A percentile compares a stretch with the other conserved stretches of the same genome.
Evolutionary conservation across 208 protist genomes (phyloP).

Genomic region (Angomonas desouzai): DNA sequence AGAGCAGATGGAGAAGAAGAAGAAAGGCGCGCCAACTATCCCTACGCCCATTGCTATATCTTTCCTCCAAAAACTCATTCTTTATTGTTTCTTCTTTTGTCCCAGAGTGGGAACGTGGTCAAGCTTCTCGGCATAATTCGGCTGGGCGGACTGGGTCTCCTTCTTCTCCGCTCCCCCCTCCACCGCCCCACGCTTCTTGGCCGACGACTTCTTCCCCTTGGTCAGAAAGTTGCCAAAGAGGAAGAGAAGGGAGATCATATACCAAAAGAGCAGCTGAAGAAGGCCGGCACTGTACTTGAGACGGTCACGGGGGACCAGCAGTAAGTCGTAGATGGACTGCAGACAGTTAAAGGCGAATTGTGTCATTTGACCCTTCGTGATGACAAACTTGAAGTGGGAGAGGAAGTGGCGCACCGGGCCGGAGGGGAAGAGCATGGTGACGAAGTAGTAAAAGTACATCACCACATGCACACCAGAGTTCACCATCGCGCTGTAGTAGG

Average conservation of each 20-base stretch:
- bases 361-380: slow-evolving; percentile 73
- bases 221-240: slow-evolving; percentile 76
- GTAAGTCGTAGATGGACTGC: slow-evolving; percentile 66
- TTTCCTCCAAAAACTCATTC: too few relatives aligned
- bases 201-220: slow-evolving; percentile 30
- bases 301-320: slow-evolving; percentile 35
- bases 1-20: too few relatives aligned
- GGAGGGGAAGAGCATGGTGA: slow-evolving; percentile 51
- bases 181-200: slow-evolving; percentile 9
- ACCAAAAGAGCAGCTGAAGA: slow-evolving; percentile 62
- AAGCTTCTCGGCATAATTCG: too few relatives aligned
- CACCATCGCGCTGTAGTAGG: slow-evolving; percentile 78
- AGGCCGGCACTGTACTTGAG: slow-evolving; percentile 49
- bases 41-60: too few relatives aligned
- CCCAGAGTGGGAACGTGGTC: too few relatives aligned
- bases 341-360: slow-evolving; percentile 70
- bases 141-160: too few relatives aligned
- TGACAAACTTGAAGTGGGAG: slow-evolving; percentile 71
- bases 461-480: slow-evolving; percentile 77
- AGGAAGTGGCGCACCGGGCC: slow-evolving; percentile 49
- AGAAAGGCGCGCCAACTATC: too few relatives aligned
- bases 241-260: slow-evolving; percentile 71
- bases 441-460: slow-evolving; percentile 86
- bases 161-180: slow-evolving; percentile 1
- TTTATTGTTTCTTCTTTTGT: neutral